Conservation (phyloP, 2,329 filamentous ascomycete species). For the Colletotrichum shisoi region DNA sequence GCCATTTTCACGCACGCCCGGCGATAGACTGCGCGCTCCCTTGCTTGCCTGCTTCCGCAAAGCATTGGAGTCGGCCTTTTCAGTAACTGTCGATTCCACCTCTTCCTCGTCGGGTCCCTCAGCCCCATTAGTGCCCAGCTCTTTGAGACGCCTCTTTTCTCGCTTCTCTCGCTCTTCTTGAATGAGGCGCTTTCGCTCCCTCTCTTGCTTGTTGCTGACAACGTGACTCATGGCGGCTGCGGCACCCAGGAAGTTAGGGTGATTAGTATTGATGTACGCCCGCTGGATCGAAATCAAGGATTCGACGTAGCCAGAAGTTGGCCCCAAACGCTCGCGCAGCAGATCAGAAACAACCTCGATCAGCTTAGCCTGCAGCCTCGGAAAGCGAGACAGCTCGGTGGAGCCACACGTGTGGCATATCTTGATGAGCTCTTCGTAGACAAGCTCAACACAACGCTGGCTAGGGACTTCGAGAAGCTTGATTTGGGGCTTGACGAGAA, state of each 20-base stretch:
- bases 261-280: slow-evolving; percentile 99
- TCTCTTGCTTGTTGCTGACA: slow-evolving; percentile 92
- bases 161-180: slow-evolving; percentile 87
- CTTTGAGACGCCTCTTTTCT: slow-evolving; percentile 82
- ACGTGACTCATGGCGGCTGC: slow-evolving; percentile 98
- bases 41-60: slow-evolving; percentile 67
- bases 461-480: slow-evolving; percentile 94
- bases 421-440: slow-evolving; percentile 99
- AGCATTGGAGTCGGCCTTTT: slow-evolving; percentile 59
- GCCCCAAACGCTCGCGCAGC: slow-evolving; percentile 87
- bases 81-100: slow-evolving; percentile 56
- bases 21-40: slow-evolving; percentile 80
- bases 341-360: slow-evolving; percentile 98
- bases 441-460: slow-evolving; percentile 95
- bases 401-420: slow-evolving; percentile 99
- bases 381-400: slow-evolving; percentile 89
- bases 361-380: slow-evolving; percentile 91
- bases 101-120: slow-evolving; percentile 74
- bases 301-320: slow-evolving; percentile 89
- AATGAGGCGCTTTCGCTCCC: slow-evolving; percentile 80
- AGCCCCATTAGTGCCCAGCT: slow-evolving; percentile 80
- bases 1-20: slow-evolving; percentile 75
- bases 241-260: slow-evolving; percentile 96
- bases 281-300: slow-evolving; percentile 96
- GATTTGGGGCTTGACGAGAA: slow-evolving; percentile 97